Evolutionary conservation across 192 early-diverging fungal species (phyloP), one percentile per base, ranked within the genome.

Genomic region (Coemansia sp.): DNA sequence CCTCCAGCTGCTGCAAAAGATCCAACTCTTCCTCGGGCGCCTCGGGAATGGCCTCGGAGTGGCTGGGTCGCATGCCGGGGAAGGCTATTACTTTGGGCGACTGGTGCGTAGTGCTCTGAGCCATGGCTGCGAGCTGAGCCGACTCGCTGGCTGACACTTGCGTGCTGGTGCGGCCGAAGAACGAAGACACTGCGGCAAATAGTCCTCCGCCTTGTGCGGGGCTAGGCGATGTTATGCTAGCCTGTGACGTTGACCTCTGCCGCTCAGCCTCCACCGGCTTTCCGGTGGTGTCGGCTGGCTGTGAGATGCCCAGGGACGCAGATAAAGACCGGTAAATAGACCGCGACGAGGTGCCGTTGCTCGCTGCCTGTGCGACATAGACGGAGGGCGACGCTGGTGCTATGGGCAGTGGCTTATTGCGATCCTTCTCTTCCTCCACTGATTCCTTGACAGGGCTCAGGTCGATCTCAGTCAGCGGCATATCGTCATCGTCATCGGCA

Each of bases 1-100:
- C 85, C 70, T 90, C 92, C 63, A 93, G 70, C 74, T 88, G 83
- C 33, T 85, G 83, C 63, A 93, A 76, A 57, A 93, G 78, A 58
- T 83, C 80, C 75, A 80, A 57, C 15, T 68, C 24, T 24, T 24
- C 62, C 33, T 49, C 27, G 53, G 43, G 57, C 29, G 10, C 57
- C 4, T 29, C 57, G n/a, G 41, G 41, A 43, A 43, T 43, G 1
- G 4, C 24, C 11, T 68, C 74, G 1, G 78, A 69, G 24, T 72
- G 65, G 70, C 75, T 83, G 6, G 81, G 71, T 70, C 80, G 80
- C 80, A 83, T 83, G 22, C 75, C 80, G 12, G 80, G 80, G 44
- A 83, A 83, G 75, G 74, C 80, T 6, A 83, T 20, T 36, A 36
- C 36, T 29, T 62, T 82, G 43, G 46, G 65, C 64, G 46, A 60